Percentiles rank a stretch among this genome's conserved stretches.
Conservation (phyloP, 768 basidiomycete species). For the Panus rudis region DNA sequence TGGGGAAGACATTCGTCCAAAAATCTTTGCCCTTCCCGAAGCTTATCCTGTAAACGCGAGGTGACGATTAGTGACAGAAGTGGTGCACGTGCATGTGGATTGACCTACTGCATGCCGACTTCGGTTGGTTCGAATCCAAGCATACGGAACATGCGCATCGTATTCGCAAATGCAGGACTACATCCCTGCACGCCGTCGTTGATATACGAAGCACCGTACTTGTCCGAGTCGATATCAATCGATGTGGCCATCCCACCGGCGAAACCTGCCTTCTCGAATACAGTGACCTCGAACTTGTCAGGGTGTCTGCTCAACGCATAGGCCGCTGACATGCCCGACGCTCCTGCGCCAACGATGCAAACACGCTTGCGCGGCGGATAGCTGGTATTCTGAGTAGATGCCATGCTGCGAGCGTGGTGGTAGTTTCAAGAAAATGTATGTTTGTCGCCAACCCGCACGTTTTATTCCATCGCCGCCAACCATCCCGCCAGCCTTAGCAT, state of each 20-base stretch:
- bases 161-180: constrained; percentile 30
- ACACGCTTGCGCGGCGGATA: constrained; percentile 14
- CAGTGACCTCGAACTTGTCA: constrained; percentile 24
- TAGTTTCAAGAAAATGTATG: background rate
- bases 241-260: constrained; percentile 30
- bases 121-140: constrained; percentile 26
- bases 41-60: constrained; percentile 18
- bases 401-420: constrained; percentile 6
- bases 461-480: too few relatives aligned
- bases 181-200: constrained; percentile 32
- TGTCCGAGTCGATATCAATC: constrained; percentile 22
- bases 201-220: constrained; percentile 29
- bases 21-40: constrained; percentile 30
- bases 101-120: constrained; percentile 27
- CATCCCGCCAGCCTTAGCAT: too few relatives aligned
- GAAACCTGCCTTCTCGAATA: constrained; percentile 24
- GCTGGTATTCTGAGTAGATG: constrained; percentile 7
- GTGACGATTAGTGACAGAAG: background rate
- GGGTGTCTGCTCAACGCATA: constrained; percentile 28
- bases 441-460: too few relatives aligned
- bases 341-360: constrained; percentile 22
- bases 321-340: constrained; percentile 28
- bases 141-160: constrained; percentile 27
- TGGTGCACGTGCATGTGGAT: background rate
- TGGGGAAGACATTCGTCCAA: constrained; percentile 34